Conservation (phyloP, 2,329 filamentous ascomycete species). For the Lecanicillium sp. region DNA sequence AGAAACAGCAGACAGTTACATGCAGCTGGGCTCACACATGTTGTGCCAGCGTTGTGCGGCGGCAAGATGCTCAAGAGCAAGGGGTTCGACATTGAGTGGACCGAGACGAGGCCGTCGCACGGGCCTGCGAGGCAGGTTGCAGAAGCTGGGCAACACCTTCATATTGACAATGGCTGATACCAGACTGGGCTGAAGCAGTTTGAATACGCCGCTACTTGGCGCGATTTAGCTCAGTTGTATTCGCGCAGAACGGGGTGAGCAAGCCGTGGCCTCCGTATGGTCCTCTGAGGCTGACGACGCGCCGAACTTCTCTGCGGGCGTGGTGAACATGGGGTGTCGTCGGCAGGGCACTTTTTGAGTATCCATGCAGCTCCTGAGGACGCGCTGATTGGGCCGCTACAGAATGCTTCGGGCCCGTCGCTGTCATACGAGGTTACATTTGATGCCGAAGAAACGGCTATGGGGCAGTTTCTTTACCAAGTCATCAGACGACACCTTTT, state of each 20-base stretch:
- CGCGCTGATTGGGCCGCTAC: no score
- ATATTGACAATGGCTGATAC: background rate
- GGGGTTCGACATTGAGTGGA: background rate
- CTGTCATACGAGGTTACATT: no score
- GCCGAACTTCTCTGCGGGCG: background rate
- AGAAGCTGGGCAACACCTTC: background rate
- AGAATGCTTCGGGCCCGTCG: no score
- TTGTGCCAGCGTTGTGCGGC: no score
- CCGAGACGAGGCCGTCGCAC: background rate
- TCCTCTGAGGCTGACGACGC: background rate
- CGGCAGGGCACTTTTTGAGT: background rate
- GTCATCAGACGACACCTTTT: no score
- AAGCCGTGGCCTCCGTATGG: conserved; percentile 1
- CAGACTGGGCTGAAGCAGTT: background rate
- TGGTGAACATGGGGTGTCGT: background rate
- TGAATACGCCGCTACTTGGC: background rate
- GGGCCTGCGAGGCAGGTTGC: background rate
- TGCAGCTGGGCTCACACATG: no score
- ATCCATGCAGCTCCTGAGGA: background rate
- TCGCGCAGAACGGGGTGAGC: background rate
- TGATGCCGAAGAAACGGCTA: no score
- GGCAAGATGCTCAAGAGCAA: background rate
- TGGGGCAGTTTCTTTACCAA: no score
- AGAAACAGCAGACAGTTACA: no score
- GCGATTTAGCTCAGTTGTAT: background rate